Conservation (phyloP, 306 rosid species). For the Datisca glomerata region DNA sequence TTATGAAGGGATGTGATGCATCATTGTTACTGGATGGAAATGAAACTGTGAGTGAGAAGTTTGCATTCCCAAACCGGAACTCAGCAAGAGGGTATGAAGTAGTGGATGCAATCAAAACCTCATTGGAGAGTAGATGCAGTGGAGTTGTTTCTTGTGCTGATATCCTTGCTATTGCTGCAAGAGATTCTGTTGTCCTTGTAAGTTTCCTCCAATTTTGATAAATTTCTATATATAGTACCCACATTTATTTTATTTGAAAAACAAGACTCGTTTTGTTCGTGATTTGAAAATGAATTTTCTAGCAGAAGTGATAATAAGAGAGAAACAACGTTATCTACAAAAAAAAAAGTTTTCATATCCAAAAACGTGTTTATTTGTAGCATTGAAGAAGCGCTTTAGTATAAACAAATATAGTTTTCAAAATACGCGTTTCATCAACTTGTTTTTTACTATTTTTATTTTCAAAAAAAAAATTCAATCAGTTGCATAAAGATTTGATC, state of each 20-base stretch:
- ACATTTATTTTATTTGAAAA: neutral
- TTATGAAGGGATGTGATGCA: slow-evolving; percentile 75
- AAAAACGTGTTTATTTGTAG: too few species aligned
- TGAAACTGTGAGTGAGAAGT: slow-evolving; percentile 45
- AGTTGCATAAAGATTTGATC: too few species aligned
- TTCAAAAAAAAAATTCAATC: neutral
- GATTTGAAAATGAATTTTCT: too few species aligned
- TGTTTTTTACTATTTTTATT: neutral
- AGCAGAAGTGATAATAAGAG: too few species aligned
- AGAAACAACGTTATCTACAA: too few species aligned
- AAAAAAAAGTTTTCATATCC: too few species aligned
- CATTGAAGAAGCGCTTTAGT: too few species aligned
- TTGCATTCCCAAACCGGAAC: slow-evolving; percentile 52
- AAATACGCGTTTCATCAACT: too few species aligned
- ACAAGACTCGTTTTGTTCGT: neutral
- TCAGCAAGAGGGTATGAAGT: slow-evolving; percentile 78
- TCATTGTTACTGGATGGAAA: slow-evolving; percentile 63
- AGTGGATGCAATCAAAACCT: slow-evolving; percentile 54
- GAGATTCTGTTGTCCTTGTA: slow-evolving; percentile 77
- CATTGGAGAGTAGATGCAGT: slow-evolving; percentile 62
- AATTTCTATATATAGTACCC: too few species aligned
- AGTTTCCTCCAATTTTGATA: too few species aligned
- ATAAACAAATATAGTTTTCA: too few species aligned
- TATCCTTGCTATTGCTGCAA: slow-evolving; percentile 62
- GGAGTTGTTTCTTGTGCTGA: slow-evolving; percentile 91